Conservation (phyloP, 2,329 filamentous ascomycete species). For the Diaporthe vexans region DNA sequence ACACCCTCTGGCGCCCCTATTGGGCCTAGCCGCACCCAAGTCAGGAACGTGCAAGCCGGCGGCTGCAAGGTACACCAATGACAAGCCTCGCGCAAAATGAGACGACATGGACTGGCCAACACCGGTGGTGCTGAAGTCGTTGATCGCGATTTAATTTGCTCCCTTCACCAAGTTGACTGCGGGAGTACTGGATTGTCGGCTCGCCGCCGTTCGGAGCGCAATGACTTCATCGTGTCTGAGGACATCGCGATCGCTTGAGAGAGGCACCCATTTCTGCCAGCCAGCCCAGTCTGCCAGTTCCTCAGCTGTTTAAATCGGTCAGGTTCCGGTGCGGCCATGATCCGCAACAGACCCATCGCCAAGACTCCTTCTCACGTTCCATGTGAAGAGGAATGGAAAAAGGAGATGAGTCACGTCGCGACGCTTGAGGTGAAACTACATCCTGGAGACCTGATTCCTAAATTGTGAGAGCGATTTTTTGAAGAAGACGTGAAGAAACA, state of each 20-base stretch:
- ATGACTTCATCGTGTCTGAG: constrained; percentile 37
- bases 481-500: not conserved
- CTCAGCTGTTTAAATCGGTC: constrained; percentile 5
- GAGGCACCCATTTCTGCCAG: not conserved
- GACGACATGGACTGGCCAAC: constrained; percentile 28
- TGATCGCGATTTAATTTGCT: constrained; percentile 25
- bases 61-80: constrained; percentile 43
- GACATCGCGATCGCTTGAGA: constrained; percentile 17
- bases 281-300: not conserved
- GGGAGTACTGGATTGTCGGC: constrained; percentile 1
- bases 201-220: not conserved
- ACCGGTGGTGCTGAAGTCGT: constrained; percentile 3
- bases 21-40: constrained; percentile 29
- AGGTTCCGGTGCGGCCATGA: constrained; percentile 32
- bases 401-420: constrained; percentile 19
- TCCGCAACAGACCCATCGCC: constrained; percentile 29
- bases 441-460: not conserved
- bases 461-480: not conserved
- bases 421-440: not conserved
- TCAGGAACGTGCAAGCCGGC: constrained; percentile 37
- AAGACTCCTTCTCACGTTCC: constrained; percentile 32
- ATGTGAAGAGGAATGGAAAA: constrained; percentile 7
- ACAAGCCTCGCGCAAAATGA: constrained; percentile 40
- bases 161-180: not conserved
- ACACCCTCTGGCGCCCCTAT: constrained; percentile 29